phyloP scores from a whole-genome alignment of 805 yeast species.

The Metschnikowia hibisci region DNA sequence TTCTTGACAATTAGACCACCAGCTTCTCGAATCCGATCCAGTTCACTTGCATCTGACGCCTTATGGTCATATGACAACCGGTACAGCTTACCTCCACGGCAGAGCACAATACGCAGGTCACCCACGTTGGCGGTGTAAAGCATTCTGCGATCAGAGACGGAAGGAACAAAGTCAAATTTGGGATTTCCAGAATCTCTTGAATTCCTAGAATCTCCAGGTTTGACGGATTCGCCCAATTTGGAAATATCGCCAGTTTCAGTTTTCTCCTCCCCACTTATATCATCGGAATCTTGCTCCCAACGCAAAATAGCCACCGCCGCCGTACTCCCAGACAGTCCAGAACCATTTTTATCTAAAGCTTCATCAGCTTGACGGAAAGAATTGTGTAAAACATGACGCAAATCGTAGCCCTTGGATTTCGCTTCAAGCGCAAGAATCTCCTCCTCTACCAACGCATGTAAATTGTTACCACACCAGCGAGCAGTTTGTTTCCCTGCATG shows the following conservation, averaged over 20 bases:
- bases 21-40: slow-evolving; percentile 63
- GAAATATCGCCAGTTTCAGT: too few relatives aligned
- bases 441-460: slow-evolving; percentile 66
- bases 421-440: slow-evolving; percentile 37
- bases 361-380: slow-evolving; percentile 76
- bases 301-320: slow-evolving; percentile 90
- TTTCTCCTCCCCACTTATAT: not conserved
- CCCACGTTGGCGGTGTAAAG: slow-evolving; percentile 94
- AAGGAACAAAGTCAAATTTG: slow-evolving; percentile 47
- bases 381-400: slow-evolving; percentile 61
- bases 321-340: slow-evolving; percentile 85
- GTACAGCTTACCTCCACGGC: slow-evolving; percentile 68
- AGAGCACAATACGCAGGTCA: slow-evolving; percentile 80
- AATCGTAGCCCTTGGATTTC: slow-evolving; percentile 35
- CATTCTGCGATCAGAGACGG: slow-evolving; percentile 57
- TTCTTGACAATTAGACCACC: slow-evolving; percentile 90
- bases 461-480: slow-evolving; percentile 86
- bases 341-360: slow-evolving; percentile 53
- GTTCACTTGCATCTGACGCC: slow-evolving; percentile 77
- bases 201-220: too few relatives aligned
- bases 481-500: slow-evolving; percentile 95
- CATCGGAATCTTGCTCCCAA: slow-evolving; percentile 54
- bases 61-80: slow-evolving; percentile 91
- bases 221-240: too few relatives aligned
- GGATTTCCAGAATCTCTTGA: not conserved